Evolutionary conservation across 306 rosid genomes (phyloP), one percentile per base, ranked within the genome.

Genomic region (Castanea mollissima): DNA sequence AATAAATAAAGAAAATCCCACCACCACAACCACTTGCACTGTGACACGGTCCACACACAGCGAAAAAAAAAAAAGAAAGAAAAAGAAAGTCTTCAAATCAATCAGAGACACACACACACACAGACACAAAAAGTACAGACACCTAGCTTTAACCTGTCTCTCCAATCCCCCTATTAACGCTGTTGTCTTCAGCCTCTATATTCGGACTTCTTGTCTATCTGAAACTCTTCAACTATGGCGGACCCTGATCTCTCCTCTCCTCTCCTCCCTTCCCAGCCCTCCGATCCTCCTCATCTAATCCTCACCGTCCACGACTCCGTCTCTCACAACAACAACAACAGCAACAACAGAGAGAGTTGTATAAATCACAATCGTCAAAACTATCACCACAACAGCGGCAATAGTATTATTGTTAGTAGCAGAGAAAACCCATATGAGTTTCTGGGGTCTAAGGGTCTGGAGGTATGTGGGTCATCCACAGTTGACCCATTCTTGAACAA

Each of bases 401-500:
- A 8, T 2, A 8, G 38, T n/a, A 41, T 18, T 55, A 21, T 51
- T 15, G 73, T 63, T 74, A 89, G 38, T 14, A 35, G n/a, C 27
- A 9, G 10, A 13, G 1, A 10, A 68, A 68, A 86, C 78, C 94
- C 97, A 0, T 96, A 83, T 67, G 77, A 38, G 5, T 75, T 86
- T 32, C 77, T 95, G 3, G 96, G 99, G 18, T 87, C 85, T 51
- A 83, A 74, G 4, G 86, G 88, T 74, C 81, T 90, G 71, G 34
- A 73, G 31, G 89, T 93, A 25, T 91, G 97, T 41, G 79, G 64
- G 14, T 73, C 88, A 20, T 15, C 78, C 23, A 88, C 94, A 16
- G 70, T 91, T 27, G 89, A 96, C 87, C 99, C 99, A 18, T 96
- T 93, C 85, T 87, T 83, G 38, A 96, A 91, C 79, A 16, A 35